A percentile compares a stretch with the other conserved stretches of the same genome.
Conservation (phyloP, 768 basidiomycete species). For the Tricholoma hemisulphureum region DNA sequence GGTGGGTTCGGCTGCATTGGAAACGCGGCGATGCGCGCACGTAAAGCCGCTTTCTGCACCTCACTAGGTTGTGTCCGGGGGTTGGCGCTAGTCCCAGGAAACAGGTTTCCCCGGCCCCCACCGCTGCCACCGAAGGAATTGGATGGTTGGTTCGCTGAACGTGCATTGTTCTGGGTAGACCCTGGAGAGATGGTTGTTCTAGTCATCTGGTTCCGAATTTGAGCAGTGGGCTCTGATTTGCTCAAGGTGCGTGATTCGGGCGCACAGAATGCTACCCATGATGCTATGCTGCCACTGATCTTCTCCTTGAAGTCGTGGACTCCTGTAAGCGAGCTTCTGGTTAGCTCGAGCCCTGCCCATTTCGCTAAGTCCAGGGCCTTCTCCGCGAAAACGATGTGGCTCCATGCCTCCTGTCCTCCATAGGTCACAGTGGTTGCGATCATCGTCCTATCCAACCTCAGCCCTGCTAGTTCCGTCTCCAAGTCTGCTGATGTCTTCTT, state of each 20-base stretch:
- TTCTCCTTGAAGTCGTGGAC: neutral
- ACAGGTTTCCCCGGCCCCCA: neutral
- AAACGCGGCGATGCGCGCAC: neutral
- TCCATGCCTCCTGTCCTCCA: neutral
- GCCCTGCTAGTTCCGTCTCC: neutral
- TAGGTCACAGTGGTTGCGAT: neutral
- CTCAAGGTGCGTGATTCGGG: neutral
- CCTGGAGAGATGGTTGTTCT: neutral
- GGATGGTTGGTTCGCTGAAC: neutral
- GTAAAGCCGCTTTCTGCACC: neutral
- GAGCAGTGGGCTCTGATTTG: neutral
- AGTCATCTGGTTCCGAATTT: neutral
- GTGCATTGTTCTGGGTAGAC: neutral
- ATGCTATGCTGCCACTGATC: neutral
- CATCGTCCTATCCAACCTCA: neutral
- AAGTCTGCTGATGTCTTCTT: neutral
- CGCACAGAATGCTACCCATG: neutral
- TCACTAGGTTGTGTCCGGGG: neutral
- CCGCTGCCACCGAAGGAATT: neutral
- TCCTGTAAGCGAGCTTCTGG: neutral
- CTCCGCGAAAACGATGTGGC: neutral
- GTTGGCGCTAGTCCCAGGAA: neutral
- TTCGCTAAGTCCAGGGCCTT: neutral
- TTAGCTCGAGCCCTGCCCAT: neutral
- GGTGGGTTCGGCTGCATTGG: neutral